Evolutionary conservation across 1,139 yeast species (phyloP).

Genomic region (Taphrina confusa): DNA sequence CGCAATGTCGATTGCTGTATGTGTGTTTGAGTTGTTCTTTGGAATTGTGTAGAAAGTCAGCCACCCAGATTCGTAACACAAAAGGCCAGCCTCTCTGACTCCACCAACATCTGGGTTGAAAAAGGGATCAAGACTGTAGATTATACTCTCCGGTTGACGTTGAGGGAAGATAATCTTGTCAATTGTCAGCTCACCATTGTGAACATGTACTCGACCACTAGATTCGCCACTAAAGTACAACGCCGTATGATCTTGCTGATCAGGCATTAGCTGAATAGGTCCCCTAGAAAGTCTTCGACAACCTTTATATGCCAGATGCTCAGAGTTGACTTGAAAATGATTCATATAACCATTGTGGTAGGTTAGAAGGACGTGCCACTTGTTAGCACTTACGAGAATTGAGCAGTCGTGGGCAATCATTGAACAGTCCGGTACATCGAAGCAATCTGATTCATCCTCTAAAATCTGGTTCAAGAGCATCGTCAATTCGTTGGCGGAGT

Average conservation of each 20-base stretch:
- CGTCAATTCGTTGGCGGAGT: background rate
- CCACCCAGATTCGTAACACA: constrained; percentile 3
- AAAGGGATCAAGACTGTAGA: background rate
- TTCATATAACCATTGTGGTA: background rate
- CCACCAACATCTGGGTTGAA: background rate
- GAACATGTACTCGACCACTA: background rate
- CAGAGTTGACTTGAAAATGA: background rate
- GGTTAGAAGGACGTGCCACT: background rate
- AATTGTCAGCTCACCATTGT: background rate
- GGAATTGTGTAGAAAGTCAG: constrained; percentile 1
- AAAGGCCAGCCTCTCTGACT: background rate
- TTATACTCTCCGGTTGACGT: background rate
- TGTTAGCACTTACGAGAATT: background rate
- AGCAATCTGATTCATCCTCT: background rate
- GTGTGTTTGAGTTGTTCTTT: background rate
- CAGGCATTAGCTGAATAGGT: background rate
- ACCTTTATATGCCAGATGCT: background rate
- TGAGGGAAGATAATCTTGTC: background rate
- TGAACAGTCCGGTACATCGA: background rate
- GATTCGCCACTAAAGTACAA: background rate
- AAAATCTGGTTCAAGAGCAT: background rate
- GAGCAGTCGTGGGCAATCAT: background rate
- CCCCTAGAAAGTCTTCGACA: background rate
- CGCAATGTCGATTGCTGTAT: background rate
- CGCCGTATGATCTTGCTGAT: background rate